Evolutionary conservation across 1,284 basidiomycete genomes (phyloP), one percentile per base, ranked within the genome.

Genomic region (Malassezia sympodialis): DNA sequence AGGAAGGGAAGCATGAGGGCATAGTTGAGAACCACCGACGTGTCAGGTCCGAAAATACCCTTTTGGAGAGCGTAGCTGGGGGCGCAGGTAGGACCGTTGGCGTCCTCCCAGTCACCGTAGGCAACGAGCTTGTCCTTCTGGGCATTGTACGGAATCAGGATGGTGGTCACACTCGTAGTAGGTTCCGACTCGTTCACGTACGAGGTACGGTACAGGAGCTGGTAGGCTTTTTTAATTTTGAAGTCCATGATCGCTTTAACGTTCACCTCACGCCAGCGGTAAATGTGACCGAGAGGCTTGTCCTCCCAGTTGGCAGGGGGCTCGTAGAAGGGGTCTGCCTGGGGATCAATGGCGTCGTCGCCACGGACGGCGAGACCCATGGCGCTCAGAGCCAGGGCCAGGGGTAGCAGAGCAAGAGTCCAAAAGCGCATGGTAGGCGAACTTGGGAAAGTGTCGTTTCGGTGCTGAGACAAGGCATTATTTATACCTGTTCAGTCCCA

Each of bases 261-360:
- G 14, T 41, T 34, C 19, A 47, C 39, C 11, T 48, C 21, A 17
- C 68, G 55, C 4, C 51, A 60, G 1, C 61, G 56, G 1, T 69
- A 49, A 34, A 72, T 57, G 8, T 61, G 49, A 26, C 69, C 69
- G 19, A 55, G 55, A 21, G 45, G 26, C 2, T 59, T 51, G 11
- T 59, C 30, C 17, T 58, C 39, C 27, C 62, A 64, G 51, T 50
- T 35, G 17, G 31, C 21, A n/a, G 53, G 37, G 17, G 60, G 57
- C 2, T 51, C 34, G 60, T 69, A 72, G 59, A 72, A 71, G 1
- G 58, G 48, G 31, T 71, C 68, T 23, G 58, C 40, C 37, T 49
- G 27, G 28, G 53, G 47, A 0, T 14, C 17, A 12, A 19, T 19
- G 5, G 40, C 8, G 39, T 32, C 8, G 39, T 32, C 39, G 15